These are phyloP conservation scores for Exidia glandulosa DNA, from an alignment of 768 basidiomycete genomes.

Conservation along the genomic window DNA sequence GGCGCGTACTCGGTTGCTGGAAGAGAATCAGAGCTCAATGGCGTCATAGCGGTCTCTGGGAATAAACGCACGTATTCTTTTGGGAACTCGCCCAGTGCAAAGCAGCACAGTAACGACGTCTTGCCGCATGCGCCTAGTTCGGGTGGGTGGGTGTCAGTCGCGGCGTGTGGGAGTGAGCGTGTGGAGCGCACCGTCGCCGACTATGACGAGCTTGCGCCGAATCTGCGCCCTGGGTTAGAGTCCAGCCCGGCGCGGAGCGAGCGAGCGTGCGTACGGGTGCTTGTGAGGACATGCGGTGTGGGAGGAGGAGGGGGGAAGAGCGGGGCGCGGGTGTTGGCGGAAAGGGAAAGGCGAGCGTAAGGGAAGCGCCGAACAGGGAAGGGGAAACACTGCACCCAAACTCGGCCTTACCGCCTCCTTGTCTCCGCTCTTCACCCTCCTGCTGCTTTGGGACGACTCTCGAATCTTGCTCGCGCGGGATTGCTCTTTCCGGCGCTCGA, in stretches of 20 bases:
- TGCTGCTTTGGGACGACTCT: no score
- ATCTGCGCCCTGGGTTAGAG: slow-evolving; percentile 38
- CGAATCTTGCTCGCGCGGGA: no score
- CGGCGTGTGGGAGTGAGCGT: neutral
- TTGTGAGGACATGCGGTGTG: no score
- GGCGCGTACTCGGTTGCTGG: slow-evolving; percentile 48
- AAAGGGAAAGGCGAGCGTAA: no score
- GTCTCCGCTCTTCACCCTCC: no score
- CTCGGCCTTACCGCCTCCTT: no score
- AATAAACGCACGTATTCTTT: slow-evolving; percentile 75
- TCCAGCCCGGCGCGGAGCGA: no score
- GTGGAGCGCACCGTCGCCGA: slow-evolving; percentile 75
- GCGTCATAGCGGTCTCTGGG: neutral
- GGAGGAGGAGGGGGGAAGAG: no score
- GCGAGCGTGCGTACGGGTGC: neutral
- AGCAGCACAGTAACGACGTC: slow-evolving; percentile 82
- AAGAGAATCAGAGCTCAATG: slow-evolving; percentile 1
- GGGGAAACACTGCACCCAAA: no score
- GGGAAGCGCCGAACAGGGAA: no score
- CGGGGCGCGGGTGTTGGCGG: no score
- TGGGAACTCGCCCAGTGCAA: slow-evolving; percentile 89
- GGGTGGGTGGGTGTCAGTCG: slow-evolving; percentile 1
- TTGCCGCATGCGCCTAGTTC: slow-evolving; percentile 85
- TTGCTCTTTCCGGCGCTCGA: no score
- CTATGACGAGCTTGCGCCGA: slow-evolving; percentile 89